Evolutionary conservation across 2,329 filamentous ascomycete genomes (phyloP).

Genomic region (Neonectria punicea): DNA sequence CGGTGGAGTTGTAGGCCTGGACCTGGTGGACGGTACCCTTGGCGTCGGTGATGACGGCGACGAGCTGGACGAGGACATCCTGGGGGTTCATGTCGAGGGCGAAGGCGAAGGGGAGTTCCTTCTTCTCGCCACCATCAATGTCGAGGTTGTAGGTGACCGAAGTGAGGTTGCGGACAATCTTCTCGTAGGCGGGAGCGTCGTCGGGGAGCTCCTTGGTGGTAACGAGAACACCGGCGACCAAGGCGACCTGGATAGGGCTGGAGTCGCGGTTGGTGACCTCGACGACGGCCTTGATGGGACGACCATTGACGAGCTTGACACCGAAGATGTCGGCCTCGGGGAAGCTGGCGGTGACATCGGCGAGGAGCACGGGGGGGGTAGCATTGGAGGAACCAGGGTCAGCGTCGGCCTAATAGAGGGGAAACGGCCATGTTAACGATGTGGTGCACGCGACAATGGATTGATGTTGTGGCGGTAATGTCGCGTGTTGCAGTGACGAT

Average conservation of each 20-base stretch:
- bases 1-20: constrained; percentile 81
- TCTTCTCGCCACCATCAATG: constrained; percentile 79
- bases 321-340: constrained; percentile 86
- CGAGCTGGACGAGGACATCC: constrained; percentile 82
- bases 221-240: constrained; percentile 80
- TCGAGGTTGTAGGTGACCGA: constrained; percentile 76
- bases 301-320: constrained; percentile 94
- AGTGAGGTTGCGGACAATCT: constrained; percentile 86
- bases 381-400: constrained; percentile 37
- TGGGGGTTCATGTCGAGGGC: constrained; percentile 92
- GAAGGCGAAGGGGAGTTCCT: constrained; percentile 84
- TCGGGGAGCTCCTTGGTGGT: constrained; percentile 63
- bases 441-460: constrained; percentile 17
- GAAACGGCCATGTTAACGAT: background rate
- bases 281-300: constrained; percentile 83
- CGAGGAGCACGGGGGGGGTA: constrained; percentile 57
- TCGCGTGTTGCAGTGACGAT: background rate
- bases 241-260: constrained; percentile 76
- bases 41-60: constrained; percentile 76
- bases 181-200: constrained; percentile 56
- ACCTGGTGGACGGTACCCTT: constrained; percentile 80
- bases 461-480: background rate
- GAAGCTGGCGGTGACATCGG: constrained; percentile 72
- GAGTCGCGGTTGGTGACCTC: constrained; percentile 87
- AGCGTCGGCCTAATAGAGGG: constrained; percentile 27